Evolutionary conservation across 2,329 filamentous ascomycete species (phyloP).

Genomic region (Incumbomyces lentus): DNA sequence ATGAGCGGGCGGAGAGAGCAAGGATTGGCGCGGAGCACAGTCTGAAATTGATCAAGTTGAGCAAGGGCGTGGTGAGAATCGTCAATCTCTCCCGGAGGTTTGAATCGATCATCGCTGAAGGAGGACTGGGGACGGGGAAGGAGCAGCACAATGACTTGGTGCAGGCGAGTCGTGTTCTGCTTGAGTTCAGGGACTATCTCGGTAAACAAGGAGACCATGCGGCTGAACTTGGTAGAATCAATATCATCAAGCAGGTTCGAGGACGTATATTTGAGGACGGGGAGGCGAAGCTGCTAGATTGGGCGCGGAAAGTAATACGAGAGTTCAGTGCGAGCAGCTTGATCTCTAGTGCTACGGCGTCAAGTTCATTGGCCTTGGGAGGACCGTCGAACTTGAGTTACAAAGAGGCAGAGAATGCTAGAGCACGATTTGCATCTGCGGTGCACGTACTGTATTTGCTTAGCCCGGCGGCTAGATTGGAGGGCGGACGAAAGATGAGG

Average conservation of each 20-base stretch:
- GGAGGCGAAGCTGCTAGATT: slow-evolving; percentile 62
- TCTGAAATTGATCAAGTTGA: slow-evolving; percentile 68
- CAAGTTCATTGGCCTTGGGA: slow-evolving; percentile 3
- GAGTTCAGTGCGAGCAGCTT: slow-evolving; percentile 68
- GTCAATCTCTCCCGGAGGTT: slow-evolving; percentile 75
- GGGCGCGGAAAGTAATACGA: slow-evolving; percentile 67
- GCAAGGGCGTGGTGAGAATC: slow-evolving; percentile 65
- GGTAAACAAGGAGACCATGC: slow-evolving; percentile 58
- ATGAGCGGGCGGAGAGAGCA: slow-evolving; percentile 77
- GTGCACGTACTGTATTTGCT: slow-evolving; percentile 69
- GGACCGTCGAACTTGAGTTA: slow-evolving; percentile 34
- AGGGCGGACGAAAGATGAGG: slow-evolving; percentile 28
- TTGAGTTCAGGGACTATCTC: slow-evolving; percentile 59
- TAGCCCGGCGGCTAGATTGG: slow-evolving; percentile 49
- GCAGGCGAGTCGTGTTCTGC: slow-evolving; percentile 67
- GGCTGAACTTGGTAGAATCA: slow-evolving; percentile 62
- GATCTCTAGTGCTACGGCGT: slow-evolving; percentile 21
- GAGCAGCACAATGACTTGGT: slow-evolving; percentile 71
- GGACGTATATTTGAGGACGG: slow-evolving; percentile 59
- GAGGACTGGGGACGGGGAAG: slow-evolving; percentile 40
- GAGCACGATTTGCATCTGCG: slow-evolving; percentile 62
- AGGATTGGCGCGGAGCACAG: slow-evolving; percentile 65
- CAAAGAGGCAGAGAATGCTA: slow-evolving; percentile 61
- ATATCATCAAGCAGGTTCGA: slow-evolving; percentile 60
- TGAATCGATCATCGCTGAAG: slow-evolving; percentile 71